Evolutionary conservation across 257 asterid genomes (phyloP).

Genomic region (Lantana camara): DNA sequence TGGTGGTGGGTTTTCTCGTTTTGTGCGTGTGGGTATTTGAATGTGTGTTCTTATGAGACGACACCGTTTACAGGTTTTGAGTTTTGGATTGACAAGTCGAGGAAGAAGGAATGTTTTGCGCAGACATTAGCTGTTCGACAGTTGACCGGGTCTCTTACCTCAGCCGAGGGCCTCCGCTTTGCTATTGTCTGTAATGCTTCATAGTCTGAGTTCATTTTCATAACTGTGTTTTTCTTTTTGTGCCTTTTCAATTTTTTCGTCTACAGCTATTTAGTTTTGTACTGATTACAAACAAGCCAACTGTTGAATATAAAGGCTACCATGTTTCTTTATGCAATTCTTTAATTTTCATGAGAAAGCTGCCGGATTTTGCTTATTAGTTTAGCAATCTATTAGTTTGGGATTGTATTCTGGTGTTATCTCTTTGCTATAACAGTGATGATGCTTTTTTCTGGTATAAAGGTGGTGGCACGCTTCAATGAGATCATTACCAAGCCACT

Average conservation of each 20-base stretch:
- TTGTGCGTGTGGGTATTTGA: background rate
- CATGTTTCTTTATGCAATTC: too few species aligned
- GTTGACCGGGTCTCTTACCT: slow-evolving; percentile 65
- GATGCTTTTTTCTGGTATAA: slow-evolving; percentile 23
- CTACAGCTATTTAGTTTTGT: too few species aligned
- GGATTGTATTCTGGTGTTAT: background rate
- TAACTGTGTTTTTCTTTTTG: background rate
- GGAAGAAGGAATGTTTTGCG: slow-evolving; percentile 35
- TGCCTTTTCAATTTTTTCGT: background rate
- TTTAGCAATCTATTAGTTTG: background rate
- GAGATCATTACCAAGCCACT: slow-evolving; percentile 85
- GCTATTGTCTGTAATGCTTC: slow-evolving; percentile 63
- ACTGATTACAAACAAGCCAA: too few species aligned
- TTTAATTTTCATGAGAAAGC: too few species aligned
- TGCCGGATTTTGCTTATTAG: background rate
- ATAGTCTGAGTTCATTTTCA: background rate
- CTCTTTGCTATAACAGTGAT: background rate
- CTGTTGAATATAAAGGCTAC: too few species aligned
- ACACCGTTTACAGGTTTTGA: slow-evolving; percentile 38
- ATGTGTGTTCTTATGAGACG: background rate
- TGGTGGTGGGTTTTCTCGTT: too few species aligned
- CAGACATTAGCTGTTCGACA: slow-evolving; percentile 65
- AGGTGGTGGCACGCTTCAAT: slow-evolving; percentile 98
- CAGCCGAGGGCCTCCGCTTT: slow-evolving; percentile 72
- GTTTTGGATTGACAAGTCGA: slow-evolving; percentile 36